A percentile compares a stretch with the other conserved stretches of the same genome.
These are phyloP conservation scores for Tetrahymena thermophila DNA, from an alignment of 73 alveolate genomes.

Conservation along the genomic window DNA sequence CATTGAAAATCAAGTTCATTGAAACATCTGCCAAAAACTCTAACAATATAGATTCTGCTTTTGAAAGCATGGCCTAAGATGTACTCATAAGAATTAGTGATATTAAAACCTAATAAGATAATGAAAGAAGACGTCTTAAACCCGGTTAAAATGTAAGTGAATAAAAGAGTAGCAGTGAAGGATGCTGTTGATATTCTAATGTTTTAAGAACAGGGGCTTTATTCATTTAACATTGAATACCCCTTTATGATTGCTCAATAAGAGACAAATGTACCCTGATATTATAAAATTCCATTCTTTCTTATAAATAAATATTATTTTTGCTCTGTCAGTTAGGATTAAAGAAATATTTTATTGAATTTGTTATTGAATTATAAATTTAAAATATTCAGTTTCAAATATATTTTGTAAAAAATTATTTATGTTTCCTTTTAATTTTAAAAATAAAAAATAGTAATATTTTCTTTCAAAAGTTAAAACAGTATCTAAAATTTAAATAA, in stretches of 20 bases:
- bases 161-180: neutral
- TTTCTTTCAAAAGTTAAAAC: too few relatives aligned
- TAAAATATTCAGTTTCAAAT: neutral
- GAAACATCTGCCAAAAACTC: constrained; percentile 42
- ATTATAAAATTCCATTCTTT: neutral
- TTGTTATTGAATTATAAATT: too few relatives aligned
- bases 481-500: neutral
- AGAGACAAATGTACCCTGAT: neutral
- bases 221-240: too few relatives aligned
- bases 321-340: neutral
- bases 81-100: constrained; percentile 14
- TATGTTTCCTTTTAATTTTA: neutral
- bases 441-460: too few relatives aligned
- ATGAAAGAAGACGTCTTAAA: neutral
- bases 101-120: neutral
- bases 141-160: neutral
- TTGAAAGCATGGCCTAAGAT: constrained; percentile 32
- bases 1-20: constrained; percentile 24
- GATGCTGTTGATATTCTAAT: neutral
- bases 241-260: too few relatives aligned
- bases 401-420: neutral
- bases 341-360: neutral
- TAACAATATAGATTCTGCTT: constrained; percentile 32
- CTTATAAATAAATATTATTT: neutral
- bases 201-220: neutral